Conservation (phyloP, 2,329 filamentous ascomycete genomes). For the Fusarium xylarioides region DNA sequence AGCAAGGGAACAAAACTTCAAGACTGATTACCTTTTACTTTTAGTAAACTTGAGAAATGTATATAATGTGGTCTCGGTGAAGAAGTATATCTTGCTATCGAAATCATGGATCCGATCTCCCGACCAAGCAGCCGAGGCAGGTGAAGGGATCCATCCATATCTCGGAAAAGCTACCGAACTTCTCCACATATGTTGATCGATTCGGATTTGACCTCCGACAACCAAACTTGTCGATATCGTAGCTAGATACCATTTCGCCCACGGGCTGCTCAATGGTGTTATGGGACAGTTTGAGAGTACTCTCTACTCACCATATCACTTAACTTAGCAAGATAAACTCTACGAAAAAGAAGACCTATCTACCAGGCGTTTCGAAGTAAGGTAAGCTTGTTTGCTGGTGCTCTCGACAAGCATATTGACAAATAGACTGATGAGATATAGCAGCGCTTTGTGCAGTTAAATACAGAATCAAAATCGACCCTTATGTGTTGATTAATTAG, state of each 20-base stretch:
- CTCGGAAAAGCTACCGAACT: slow-evolving; percentile 9
- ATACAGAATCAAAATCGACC: neutral
- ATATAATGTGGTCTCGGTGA: neutral
- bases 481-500: neutral
- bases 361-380: neutral
- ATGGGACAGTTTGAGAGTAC: neutral
- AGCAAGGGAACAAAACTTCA: neutral
- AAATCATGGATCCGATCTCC: slow-evolving; percentile 28
- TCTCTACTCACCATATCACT: too few species aligned
- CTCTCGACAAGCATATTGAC: neutral
- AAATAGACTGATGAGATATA: neutral
- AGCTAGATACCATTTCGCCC: neutral
- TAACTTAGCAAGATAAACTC: neutral
- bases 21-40: neutral
- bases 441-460: neutral
- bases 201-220: slow-evolving; percentile 12
- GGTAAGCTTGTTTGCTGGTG: neutral
- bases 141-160: neutral
- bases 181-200: neutral
- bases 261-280: slow-evolving; percentile 5
- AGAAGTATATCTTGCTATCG: neutral
- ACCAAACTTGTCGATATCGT: neutral
- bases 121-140: slow-evolving; percentile 44
- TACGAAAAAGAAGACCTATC: neutral
- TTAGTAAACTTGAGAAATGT: neutral